Conservation (phyloP, 2,329 filamentous ascomycete genomes). For the Trichoderma arundinaceum region DNA sequence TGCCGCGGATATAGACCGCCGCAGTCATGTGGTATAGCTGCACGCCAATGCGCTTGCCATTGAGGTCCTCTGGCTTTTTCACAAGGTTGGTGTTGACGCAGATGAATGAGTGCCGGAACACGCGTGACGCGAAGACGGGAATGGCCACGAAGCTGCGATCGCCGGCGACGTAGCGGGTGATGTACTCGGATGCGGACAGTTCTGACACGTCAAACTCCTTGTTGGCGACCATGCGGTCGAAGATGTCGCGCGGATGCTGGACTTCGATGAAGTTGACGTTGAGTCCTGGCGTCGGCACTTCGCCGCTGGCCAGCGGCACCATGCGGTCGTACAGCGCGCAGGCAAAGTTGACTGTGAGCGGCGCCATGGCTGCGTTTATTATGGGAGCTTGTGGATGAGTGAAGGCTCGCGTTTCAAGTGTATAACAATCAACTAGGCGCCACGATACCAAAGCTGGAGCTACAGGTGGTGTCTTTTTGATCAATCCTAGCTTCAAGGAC, state of each 20-base stretch:
- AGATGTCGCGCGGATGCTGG: constrained; percentile 28
- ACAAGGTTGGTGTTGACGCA: constrained; percentile 24
- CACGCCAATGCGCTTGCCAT: constrained; percentile 27
- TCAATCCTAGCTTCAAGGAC: neutral
- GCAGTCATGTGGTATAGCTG: constrained; percentile 27
- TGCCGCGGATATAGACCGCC: constrained; percentile 19
- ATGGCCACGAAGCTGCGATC: constrained; percentile 28
- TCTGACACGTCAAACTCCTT: constrained; percentile 18
- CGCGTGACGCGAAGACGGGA: constrained; percentile 26
- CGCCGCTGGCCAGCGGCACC: constrained; percentile 17
- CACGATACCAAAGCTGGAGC: neutral
- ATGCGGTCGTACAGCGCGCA: constrained; percentile 29
- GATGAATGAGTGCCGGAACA: constrained; percentile 26
- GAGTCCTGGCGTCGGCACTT: constrained; percentile 20
- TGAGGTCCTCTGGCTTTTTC: constrained; percentile 24
- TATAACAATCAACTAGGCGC: too few relatives aligned
- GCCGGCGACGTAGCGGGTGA: constrained; percentile 16
- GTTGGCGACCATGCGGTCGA: constrained; percentile 27
- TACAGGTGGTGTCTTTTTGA: neutral
- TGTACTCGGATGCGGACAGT: constrained; percentile 20
- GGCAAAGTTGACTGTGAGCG: constrained; percentile 23
- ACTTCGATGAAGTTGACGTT: constrained; percentile 28
- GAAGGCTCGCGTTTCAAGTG: too few relatives aligned
- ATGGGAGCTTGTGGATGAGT: neutral
- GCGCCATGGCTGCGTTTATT: constrained; percentile 5